Evolutionary conservation across 352 stramenopile species (phyloP), one percentile per base, ranked within the genome.

Genomic region (Pythium dissimile): DNA sequence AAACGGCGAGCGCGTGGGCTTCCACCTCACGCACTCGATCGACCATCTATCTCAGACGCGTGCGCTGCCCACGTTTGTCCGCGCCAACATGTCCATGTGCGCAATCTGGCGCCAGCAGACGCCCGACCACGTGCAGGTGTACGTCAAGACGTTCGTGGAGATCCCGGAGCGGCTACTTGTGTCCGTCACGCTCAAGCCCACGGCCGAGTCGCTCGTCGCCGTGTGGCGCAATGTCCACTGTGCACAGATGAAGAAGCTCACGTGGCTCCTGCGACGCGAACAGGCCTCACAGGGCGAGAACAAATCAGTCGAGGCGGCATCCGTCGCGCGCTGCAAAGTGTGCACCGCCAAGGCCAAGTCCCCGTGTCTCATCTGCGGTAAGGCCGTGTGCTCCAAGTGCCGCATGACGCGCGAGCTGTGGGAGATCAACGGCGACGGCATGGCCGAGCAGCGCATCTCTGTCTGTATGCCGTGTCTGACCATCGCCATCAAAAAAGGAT

Each of bases 21-120:
- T 80, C 44, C 73, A 85, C 50, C 47, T 86, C 48, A 35, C 80
- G 39, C 78, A 84, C 53, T 89, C 79, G 11, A 54, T 89, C 34
- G 53, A 59, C 43, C 49, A 62, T 21, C 26, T 69, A 7, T 27
- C 41, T 9, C 31, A 59, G 13, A 24, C 50, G 4, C 44, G 54
- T 4, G 7, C 52, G 3, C 35, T 66, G 18, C 50, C 47, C 69
- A 51, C 62, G 62, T 45, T 59, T 39, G 6, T 77, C 5, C 62
- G 62, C n/a, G 32, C 49, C n/a, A 54, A 59, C 44, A 48, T 75
- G 37, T 86, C 77, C 0, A 52, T 75, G n/a, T 69, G 61, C 16
- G 56, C 59, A 8, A 46, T 88, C 37, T 86, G 67, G 55, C 71
- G 75, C 1, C 66, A 80, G 45, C 54, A 48, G 21, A 18, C 13